Evolutionary conservation across 192 early-diverging fungal genomes (phyloP), one percentile per base, ranked within the genome.

Genomic region (Dissophora ornata): DNA sequence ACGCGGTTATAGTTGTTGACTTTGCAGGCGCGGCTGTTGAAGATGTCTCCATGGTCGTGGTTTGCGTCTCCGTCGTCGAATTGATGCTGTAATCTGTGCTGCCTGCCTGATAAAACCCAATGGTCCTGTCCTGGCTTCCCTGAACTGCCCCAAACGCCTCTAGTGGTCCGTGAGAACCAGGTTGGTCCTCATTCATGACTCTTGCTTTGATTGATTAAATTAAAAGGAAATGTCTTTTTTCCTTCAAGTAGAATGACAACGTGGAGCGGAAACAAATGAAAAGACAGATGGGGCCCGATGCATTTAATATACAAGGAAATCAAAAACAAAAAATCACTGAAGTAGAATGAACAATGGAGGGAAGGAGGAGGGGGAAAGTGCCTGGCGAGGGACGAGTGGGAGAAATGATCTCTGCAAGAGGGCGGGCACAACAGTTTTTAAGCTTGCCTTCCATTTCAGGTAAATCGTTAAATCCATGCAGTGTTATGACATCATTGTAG

Each of bases 1-100:
- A 77, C 29, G 73, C 57, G 32, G 73, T 67, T 3, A 77, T 61
- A 8, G 59, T 56, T 9, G 70, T 29, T 2, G 64, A 13, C 32
- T 58, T 19, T 15, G 54, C 18, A 2, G 44, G 19, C 29, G 33
- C 18, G 48, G 51, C 7, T 0, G 55, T 19, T 30, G 60, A n/a
- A 3, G 41, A 22, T 4, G 52, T 1, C n/a, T 42, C 15, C 29
- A 24, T 18, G 10, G 54, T 26, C 32, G 41, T 34, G 3, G 19
- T 38, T 25, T 13, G 28, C 1, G 41, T 11, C n/a, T 48, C 9
- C 47, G 24, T 19, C n/a, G 62, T 48, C 19, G 40, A 3, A 4
- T 15, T 16, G 18, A 9, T 36, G 30, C 22, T 29, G 16, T 6
- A n/a, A n/a, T n/a, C n/a, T n/a, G n/a, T n/a, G n/a, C n/a, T n/a